These are phyloP conservation scores for Nephelium lappaceum DNA, from an alignment of 345 rosid genomes.

Conservation along the genomic window DNA sequence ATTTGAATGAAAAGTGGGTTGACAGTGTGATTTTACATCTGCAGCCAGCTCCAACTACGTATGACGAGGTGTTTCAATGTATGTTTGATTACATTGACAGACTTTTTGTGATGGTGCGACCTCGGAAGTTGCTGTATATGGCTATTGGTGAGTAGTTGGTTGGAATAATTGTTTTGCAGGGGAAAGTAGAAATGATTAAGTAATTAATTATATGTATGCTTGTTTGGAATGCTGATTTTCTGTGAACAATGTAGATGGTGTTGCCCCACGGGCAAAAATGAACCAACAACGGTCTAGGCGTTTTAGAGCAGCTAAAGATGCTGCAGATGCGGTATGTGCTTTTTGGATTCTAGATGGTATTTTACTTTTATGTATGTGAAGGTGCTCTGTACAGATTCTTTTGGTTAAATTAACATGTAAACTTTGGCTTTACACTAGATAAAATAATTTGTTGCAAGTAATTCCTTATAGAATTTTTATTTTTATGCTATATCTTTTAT, in stretches of 20 bases:
- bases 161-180: neutral
- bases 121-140: constrained; percentile 81
- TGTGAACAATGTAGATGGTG: constrained; percentile 68
- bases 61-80: constrained; percentile 76
- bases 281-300: constrained; percentile 95
- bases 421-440: neutral
- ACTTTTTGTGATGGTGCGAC: constrained; percentile 91
- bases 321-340: constrained; percentile 73
- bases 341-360: constrained; percentile 15
- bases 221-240: constrained; percentile 18
- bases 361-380: constrained; percentile 8
- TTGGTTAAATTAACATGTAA: neutral
- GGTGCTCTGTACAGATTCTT: neutral
- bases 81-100: constrained; percentile 92
- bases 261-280: constrained; percentile 98
- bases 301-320: constrained; percentile 93
- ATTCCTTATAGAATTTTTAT: neutral
- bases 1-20: neutral
- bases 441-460: neutral
- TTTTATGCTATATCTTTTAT: neutral
- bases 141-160: constrained; percentile 71
- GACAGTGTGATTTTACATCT: constrained; percentile 21
- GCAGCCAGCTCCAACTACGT: constrained; percentile 82
- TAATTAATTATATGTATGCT: neutral
- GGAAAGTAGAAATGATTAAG: neutral